Evolutionary conservation across 768 basidiomycete genomes (phyloP).

Genomic region (Daedaleopsis nitida): DNA sequence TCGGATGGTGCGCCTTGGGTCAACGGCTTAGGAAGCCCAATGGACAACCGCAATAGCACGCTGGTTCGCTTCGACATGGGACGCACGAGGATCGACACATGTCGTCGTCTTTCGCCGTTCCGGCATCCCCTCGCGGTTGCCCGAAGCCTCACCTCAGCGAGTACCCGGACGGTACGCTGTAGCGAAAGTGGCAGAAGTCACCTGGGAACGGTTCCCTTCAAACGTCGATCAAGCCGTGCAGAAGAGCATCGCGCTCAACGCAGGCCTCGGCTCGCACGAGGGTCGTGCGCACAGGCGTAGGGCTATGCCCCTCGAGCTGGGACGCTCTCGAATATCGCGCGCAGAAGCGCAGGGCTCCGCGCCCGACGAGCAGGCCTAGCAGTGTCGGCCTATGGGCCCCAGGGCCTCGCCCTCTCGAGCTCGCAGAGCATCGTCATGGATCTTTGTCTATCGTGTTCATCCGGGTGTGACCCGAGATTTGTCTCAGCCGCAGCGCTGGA

Average conservation of each 20-base stretch:
- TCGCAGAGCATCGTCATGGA: neutral
- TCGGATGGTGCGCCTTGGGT: conserved; percentile 8
- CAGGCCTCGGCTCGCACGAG: no score
- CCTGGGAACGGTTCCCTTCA: neutral
- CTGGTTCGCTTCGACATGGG: conserved; percentile 16
- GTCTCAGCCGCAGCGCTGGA: neutral
- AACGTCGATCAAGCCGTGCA: neutral
- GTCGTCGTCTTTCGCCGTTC: conserved; percentile 10
- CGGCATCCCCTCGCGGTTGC: conserved; percentile 10
- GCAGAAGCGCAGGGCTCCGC: neutral
- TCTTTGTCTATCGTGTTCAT: neutral
- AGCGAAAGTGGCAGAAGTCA: neutral
- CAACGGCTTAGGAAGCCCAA: conserved; percentile 12
- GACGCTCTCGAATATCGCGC: neutral
- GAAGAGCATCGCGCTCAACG: neutral
- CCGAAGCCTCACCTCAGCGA: conserved; percentile 8
- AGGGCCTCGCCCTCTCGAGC: neutral
- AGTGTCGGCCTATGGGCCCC: neutral
- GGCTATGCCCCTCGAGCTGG: no score
- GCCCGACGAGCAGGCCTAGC: neutral
- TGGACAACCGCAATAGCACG: conserved; percentile 4
- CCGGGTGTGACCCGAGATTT: neutral
- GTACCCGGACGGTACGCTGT: conserved; percentile 6
- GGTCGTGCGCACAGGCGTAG: no score
- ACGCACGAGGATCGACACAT: conserved; percentile 14